phyloP scores from a whole-genome alignment of 805 yeast genomes.

The Candida andamanensis region DNA sequence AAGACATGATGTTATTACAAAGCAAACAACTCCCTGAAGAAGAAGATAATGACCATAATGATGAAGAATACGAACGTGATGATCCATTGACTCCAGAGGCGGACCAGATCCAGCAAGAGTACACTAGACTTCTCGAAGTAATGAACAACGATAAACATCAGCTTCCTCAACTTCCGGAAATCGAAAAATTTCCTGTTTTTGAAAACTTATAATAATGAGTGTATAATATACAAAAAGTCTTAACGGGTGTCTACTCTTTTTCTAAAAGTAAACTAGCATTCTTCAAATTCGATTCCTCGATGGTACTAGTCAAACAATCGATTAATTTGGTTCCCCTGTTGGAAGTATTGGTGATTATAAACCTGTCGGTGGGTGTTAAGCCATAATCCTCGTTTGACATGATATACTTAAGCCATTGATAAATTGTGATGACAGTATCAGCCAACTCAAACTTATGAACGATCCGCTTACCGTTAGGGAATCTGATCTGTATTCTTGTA shows the following conservation, averaged over 20 bases:
- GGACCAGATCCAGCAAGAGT: slow-evolving; percentile 1
- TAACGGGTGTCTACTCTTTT: slow-evolving; percentile 12
- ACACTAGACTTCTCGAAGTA: slow-evolving; percentile 1
- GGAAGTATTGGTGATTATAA: slow-evolving; percentile 29
- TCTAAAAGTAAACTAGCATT: slow-evolving; percentile 81
- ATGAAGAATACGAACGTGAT: slow-evolving; percentile 4
- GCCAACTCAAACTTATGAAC: slow-evolving; percentile 59
- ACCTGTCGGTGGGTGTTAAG: slow-evolving; percentile 34
- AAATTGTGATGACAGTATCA: slow-evolving; percentile 58
- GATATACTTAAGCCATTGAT: slow-evolving; percentile 60
- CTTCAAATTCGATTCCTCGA: slow-evolving; percentile 71
- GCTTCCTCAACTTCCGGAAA: slow-evolving; percentile 8
- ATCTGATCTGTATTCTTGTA: slow-evolving; percentile 82
- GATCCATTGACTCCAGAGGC: slow-evolving; percentile 4
- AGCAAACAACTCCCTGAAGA: not conserved
- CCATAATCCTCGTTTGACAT: slow-evolving; percentile 50
- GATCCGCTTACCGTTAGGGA: slow-evolving; percentile 79
- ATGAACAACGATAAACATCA: not conserved
- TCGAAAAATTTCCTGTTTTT: slow-evolving; percentile 6
- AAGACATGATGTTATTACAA: slow-evolving; percentile 1
- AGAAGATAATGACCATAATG: not conserved
- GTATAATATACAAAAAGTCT: slow-evolving; percentile 1
- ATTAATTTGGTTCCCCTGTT: slow-evolving; percentile 45
- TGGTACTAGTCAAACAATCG: slow-evolving; percentile 53
- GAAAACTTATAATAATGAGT: not conserved